phyloP scores from a whole-genome alignment of 208 protist species.

The Crithidia brevicula region DNA sequence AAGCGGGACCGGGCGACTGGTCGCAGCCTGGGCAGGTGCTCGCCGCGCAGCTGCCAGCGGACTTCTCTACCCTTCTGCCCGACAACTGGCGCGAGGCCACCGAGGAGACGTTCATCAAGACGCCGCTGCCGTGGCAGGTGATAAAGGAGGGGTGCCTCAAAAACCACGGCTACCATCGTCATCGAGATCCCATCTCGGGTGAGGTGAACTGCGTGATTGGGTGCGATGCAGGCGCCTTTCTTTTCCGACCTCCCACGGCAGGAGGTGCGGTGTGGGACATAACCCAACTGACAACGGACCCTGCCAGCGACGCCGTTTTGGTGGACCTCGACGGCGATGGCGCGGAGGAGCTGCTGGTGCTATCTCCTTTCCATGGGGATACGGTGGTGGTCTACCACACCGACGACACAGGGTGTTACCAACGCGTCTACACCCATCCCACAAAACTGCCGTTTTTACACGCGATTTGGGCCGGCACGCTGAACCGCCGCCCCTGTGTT shows the following conservation, averaged over 20 bases:
- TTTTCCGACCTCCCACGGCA: neutral
- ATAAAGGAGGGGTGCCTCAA: slow-evolving; percentile 1
- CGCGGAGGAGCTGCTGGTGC: neutral
- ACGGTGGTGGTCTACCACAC: neutral
- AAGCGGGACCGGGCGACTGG: slow-evolving; percentile 1
- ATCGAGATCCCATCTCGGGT: neutral
- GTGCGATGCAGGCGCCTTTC: slow-evolving; percentile 4
- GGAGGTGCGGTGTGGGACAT: neutral
- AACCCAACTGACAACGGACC: neutral
- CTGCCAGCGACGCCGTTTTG: neutral
- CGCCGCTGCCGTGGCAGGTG: neutral
- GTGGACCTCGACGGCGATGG: neutral
- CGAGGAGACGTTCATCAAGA: neutral
- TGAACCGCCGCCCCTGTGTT: neutral
- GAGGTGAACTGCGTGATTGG: slow-evolving; percentile 12
- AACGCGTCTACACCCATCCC: neutral
- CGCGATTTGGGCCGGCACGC: neutral
- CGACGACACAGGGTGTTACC: neutral
- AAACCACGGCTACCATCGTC: slow-evolving; percentile 1
- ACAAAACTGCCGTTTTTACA: slow-evolving; percentile 1
- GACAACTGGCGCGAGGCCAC: neutral
- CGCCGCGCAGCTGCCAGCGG: neutral
- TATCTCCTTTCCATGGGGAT: slow-evolving; percentile 4
- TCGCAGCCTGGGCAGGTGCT: slow-evolving; percentile 4
- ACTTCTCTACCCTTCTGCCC: neutral